These are phyloP conservation scores for Aspergillus ibericus DNA, from an alignment of 2,329 filamentous ascomycete genomes.

Conservation along the genomic window DNA sequence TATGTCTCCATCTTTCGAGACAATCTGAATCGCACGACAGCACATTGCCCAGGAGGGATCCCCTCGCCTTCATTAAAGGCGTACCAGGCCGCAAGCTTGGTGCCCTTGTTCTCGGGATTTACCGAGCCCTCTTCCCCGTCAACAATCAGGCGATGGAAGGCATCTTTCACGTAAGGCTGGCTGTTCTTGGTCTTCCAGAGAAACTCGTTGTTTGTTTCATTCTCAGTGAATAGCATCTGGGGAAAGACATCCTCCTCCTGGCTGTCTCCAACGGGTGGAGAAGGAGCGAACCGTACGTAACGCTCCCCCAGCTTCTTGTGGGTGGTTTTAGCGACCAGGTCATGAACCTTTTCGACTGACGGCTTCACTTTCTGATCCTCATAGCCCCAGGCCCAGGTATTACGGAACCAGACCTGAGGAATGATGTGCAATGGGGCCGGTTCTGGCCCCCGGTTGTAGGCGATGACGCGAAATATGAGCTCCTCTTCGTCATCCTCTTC, in stretches of 20 bases:
- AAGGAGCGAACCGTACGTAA: constrained; percentile 83
- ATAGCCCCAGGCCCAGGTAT: constrained; percentile 94
- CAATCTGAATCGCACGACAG: constrained; percentile 88
- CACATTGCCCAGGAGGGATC: constrained; percentile 86
- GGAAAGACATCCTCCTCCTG: constrained; percentile 87
- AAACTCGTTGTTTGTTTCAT: constrained; percentile 81
- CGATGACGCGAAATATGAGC: constrained; percentile 88
- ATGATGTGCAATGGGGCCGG: constrained; percentile 89
- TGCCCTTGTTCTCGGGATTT: constrained; percentile 77
- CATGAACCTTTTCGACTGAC: constrained; percentile 65
- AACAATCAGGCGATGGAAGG: constrained; percentile 86
- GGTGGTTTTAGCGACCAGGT: constrained; percentile 71
- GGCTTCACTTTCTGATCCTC: constrained; percentile 77
- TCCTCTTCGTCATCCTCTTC: constrained; percentile 90
- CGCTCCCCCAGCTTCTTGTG: constrained; percentile 80
- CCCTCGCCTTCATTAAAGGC: constrained; percentile 86
- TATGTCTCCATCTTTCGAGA: constrained; percentile 74
- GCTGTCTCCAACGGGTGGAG: constrained; percentile 75
- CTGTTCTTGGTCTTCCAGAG: constrained; percentile 79
- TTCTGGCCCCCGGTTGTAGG: constrained; percentile 91
- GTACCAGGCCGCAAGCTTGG: constrained; percentile 90
- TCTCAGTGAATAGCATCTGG: constrained; percentile 86
- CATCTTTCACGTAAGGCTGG: constrained; percentile 87
- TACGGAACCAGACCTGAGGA: constrained; percentile 94
- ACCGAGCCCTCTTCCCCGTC: constrained; percentile 75